Evolutionary conservation across 2,329 filamentous ascomycete species (phyloP).

Genomic region (Pseudogymnoascus sp.): DNA sequence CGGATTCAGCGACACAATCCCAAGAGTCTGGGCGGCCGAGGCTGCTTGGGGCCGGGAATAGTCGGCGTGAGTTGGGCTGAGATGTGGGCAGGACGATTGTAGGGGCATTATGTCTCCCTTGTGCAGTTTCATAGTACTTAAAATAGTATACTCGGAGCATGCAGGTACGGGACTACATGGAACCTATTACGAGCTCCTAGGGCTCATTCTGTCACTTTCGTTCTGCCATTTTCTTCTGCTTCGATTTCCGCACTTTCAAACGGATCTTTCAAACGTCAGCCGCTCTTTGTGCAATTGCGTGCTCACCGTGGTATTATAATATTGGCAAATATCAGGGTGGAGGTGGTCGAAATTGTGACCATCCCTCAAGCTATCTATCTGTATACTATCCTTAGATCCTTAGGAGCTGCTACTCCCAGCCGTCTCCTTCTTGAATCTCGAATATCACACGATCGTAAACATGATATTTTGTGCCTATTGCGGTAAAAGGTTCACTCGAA

Average conservation of each 20-base stretch:
- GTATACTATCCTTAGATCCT: background rate
- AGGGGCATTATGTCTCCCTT: background rate
- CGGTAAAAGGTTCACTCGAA: conserved; percentile 47
- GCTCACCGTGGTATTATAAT: background rate
- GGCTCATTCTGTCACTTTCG: background rate
- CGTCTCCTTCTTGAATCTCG: background rate
- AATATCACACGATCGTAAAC: conserved; percentile 5
- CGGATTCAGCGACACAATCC: background rate
- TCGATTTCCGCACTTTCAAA: background rate
- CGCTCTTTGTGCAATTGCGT: background rate
- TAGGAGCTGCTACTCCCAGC: background rate
- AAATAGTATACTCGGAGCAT: background rate
- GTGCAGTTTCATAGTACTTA: background rate
- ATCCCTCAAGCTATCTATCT: background rate
- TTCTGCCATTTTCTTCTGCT: background rate
- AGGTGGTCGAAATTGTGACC: background rate
- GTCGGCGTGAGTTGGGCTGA: background rate
- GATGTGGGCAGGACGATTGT: background rate
- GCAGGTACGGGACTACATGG: background rate
- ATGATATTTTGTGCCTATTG: conserved; percentile 48
- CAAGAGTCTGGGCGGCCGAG: background rate
- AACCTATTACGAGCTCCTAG: background rate
- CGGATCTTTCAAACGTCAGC: background rate
- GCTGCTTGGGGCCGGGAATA: background rate
- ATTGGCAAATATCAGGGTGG: background rate